These are phyloP conservation scores for Cladosporium oxysporum DNA, from an alignment of 2,329 filamentous ascomycete genomes.

Conservation along the genomic window DNA sequence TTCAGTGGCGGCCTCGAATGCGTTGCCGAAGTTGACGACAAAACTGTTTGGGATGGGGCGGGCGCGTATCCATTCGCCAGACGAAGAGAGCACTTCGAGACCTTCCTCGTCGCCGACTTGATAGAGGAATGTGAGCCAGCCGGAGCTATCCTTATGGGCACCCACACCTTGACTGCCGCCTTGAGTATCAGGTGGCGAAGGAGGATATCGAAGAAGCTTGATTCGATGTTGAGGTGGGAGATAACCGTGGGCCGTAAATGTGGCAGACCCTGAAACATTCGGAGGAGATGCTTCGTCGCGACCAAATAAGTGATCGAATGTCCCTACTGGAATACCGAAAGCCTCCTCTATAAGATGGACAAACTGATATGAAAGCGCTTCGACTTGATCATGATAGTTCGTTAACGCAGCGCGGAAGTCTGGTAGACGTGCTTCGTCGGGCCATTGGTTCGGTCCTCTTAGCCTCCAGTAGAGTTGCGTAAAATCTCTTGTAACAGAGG, in stretches of 20 bases:
- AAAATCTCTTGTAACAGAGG: conserved; percentile 36
- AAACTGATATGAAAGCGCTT: conserved; percentile 55
- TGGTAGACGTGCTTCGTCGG: conserved; percentile 32
- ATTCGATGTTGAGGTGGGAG: conserved; percentile 56
- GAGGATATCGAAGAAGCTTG: conserved; percentile 59
- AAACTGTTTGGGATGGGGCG: conserved; percentile 52
- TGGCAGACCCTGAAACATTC: neutral
- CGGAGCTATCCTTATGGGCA: conserved; percentile 63
- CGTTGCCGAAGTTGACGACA: conserved; percentile 61
- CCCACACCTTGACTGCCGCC: conserved; percentile 56
- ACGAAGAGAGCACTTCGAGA: conserved; percentile 54
- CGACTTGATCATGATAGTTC: conserved; percentile 55
- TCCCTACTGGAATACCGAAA: conserved; percentile 51
- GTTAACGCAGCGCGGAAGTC: conserved; percentile 37
- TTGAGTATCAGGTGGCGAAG: conserved; percentile 27
- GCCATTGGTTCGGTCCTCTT: conserved; percentile 43
- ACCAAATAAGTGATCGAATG: conserved; percentile 53
- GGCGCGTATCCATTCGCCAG: conserved; percentile 54
- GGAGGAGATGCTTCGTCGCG: conserved; percentile 33
- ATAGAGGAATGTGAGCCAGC: conserved; percentile 65
- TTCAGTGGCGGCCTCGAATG: conserved; percentile 59
- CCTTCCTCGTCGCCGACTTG: conserved; percentile 59
- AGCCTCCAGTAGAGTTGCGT: conserved; percentile 44
- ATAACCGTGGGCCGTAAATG: conserved; percentile 15
- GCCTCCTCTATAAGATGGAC: conserved; percentile 59